Evolutionary conservation across 2,329 filamentous ascomycete genomes (phyloP).

Genomic region (Simplicillium sp.): DNA sequence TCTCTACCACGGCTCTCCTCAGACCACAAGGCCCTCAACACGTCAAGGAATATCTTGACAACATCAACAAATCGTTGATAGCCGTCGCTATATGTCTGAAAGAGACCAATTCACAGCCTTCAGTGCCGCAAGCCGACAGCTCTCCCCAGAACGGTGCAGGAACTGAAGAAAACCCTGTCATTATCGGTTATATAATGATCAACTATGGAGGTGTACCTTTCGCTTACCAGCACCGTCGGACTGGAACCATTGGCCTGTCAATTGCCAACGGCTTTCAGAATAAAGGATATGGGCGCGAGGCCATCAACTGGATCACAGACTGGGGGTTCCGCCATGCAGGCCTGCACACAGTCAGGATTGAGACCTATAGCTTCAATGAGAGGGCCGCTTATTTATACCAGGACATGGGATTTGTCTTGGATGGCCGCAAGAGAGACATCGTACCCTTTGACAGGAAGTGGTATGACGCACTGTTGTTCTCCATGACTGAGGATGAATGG

Average conservation of each 20-base stretch:
- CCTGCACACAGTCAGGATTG: slow-evolving; percentile 32
- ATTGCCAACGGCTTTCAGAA: slow-evolving; percentile 23
- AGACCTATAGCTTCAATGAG: slow-evolving; percentile 29
- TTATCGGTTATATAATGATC: slow-evolving; percentile 1
- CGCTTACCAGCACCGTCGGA: slow-evolving; percentile 3
- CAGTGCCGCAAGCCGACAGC: neutral
- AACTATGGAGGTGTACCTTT: neutral
- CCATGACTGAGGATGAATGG: slow-evolving; percentile 31
- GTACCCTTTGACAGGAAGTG: slow-evolving; percentile 33
- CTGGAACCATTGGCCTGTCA: slow-evolving; percentile 21
- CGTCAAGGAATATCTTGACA: neutral
- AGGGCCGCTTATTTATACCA: slow-evolving; percentile 32
- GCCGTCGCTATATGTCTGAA: neutral
- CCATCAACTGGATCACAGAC: slow-evolving; percentile 34
- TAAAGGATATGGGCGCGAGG: slow-evolving; percentile 34
- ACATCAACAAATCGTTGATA: neutral
- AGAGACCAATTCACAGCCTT: neutral
- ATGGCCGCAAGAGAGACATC: slow-evolving; percentile 30
- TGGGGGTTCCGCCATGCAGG: slow-evolving; percentile 35
- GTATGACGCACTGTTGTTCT: slow-evolving; percentile 21
- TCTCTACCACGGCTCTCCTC: neutral
- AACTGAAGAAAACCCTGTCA: neutral
- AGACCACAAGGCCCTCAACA: neutral
- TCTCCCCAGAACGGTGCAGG: neutral
- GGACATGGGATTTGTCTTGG: slow-evolving; percentile 32